A percentile compares a stretch with the other conserved stretches of the same genome.
phyloP scores from a whole-genome alignment of 1,139 yeast genomes.

The Scheffersomyces segobiensis region DNA sequence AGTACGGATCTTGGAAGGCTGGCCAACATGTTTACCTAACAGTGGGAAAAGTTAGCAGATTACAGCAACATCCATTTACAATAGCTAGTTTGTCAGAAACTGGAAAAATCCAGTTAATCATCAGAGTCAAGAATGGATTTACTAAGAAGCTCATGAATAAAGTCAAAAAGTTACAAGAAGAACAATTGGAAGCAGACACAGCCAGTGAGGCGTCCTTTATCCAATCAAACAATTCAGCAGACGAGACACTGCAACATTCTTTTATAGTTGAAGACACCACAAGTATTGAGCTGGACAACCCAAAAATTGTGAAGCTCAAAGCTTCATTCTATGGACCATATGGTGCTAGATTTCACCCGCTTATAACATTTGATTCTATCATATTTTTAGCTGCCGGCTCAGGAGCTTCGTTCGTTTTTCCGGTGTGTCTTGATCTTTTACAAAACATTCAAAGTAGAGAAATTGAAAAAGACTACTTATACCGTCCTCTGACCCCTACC shows the following conservation, averaged over 20 bases:
- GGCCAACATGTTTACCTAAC: constrained; percentile 49
- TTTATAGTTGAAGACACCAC: background rate
- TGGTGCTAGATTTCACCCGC: constrained; percentile 44
- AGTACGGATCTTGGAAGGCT: constrained; percentile 45
- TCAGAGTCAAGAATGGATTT: constrained; percentile 45
- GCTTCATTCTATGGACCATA: constrained; percentile 45
- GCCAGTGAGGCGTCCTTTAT: background rate
- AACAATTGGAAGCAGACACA: constrained; percentile 9
- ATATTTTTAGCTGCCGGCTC: constrained; percentile 46
- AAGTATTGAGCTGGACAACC: constrained; percentile 1
- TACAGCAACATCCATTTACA: constrained; percentile 52
- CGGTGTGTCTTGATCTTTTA: constrained; percentile 43
- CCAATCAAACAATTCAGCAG: background rate
- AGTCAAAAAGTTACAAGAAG: constrained; percentile 20
- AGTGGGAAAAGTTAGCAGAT: constrained; percentile 34
- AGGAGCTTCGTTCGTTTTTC: constrained; percentile 49
- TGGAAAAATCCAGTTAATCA: constrained; percentile 40
- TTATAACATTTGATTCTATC: constrained; percentile 41
- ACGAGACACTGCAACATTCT: background rate
- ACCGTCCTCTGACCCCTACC: constrained; percentile 29
- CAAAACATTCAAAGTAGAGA: constrained; percentile 24
- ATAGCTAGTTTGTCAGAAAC: constrained; percentile 39
- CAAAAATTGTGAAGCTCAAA: constrained; percentile 22
- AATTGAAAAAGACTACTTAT: constrained; percentile 27
- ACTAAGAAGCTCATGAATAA: constrained; percentile 36